Conservation (phyloP, 1,284 basidiomycete genomes). For the Puccinia triticina region DNA sequence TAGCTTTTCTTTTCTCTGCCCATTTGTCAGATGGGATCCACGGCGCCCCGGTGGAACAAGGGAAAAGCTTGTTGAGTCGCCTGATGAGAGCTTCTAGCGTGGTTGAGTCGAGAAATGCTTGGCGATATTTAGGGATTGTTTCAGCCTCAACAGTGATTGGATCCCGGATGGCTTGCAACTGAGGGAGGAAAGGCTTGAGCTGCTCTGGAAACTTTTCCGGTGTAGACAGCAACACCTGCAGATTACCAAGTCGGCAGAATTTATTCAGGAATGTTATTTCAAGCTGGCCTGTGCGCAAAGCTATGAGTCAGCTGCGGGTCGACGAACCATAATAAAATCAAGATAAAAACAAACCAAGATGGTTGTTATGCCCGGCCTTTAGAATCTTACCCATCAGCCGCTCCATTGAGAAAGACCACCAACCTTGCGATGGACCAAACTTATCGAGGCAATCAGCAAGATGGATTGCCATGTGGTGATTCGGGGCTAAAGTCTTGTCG, state of each 20-base stretch:
- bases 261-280: constrained; percentile 21
- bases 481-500: constrained; percentile 1
- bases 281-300: background rate
- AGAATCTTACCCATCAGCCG: constrained; percentile 32
- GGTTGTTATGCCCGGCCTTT: constrained; percentile 39
- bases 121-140: constrained; percentile 8
- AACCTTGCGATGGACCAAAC: constrained; percentile 35
- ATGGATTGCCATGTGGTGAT: constrained; percentile 50
- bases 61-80: constrained; percentile 17
- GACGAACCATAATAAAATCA: background rate
- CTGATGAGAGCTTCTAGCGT: constrained; percentile 25
- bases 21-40: constrained; percentile 21
- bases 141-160: background rate
- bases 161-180: constrained; percentile 9
- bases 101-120: background rate
- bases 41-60: background rate
- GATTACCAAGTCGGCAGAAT: constrained; percentile 1
- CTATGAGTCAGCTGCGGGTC: background rate
- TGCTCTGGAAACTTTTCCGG: constrained; percentile 1
- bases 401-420: constrained; percentile 41
- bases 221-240: background rate
- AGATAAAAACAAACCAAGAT: constrained; percentile 18
- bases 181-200: constrained; percentile 21
- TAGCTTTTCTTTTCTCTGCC: background rate
- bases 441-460: constrained; percentile 40